These are phyloP conservation scores for Lactifluus rugatus DNA, from an alignment of 768 basidiomycete species.

Conservation along the genomic window DNA sequence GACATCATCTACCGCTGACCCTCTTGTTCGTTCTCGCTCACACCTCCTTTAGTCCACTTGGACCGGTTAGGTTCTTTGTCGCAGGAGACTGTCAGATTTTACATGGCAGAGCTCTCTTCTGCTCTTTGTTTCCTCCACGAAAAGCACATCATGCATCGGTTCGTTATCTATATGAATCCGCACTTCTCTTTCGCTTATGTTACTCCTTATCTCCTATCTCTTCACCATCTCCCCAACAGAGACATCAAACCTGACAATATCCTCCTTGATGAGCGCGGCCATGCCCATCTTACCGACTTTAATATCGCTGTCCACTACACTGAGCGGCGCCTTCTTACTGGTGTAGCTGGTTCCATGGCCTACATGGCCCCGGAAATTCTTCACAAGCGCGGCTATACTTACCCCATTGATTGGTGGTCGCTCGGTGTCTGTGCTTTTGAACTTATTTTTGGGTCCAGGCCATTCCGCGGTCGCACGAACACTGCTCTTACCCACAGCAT, in stretches of 20 bases:
- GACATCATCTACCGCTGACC: neutral
- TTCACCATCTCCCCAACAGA: slow-evolving; percentile 31
- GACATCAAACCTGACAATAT: slow-evolving; percentile 98
- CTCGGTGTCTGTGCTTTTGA: slow-evolving; percentile 91
- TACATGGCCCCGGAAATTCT: slow-evolving; percentile 97
- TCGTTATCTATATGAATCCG: slow-evolving; percentile 27
- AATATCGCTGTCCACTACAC: slow-evolving; percentile 98
- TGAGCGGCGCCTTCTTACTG: slow-evolving; percentile 73
- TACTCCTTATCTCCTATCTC: neutral
- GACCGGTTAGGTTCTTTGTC: slow-evolving; percentile 67
- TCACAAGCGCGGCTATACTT: slow-evolving; percentile 88
- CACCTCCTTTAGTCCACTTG: slow-evolving; percentile 57
- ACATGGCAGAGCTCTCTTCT: slow-evolving; percentile 82
- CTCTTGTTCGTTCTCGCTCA: neutral
- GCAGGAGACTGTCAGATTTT: slow-evolving; percentile 78
- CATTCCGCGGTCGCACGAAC: slow-evolving; percentile 91
- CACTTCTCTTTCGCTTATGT: slow-evolving; percentile 22
- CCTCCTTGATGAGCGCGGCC: slow-evolving; percentile 87
- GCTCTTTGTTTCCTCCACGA: slow-evolving; percentile 87
- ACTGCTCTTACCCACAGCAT: slow-evolving; percentile 89
- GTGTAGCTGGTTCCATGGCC: slow-evolving; percentile 96
- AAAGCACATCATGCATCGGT: slow-evolving; percentile 95
- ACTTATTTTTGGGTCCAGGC: slow-evolving; percentile 82
- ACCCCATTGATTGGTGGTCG: slow-evolving; percentile 95
- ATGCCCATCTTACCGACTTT: slow-evolving; percentile 96